Conservation (phyloP, 495 filamentous ascomycete genomes). For the Penicillium silybi region DNA sequence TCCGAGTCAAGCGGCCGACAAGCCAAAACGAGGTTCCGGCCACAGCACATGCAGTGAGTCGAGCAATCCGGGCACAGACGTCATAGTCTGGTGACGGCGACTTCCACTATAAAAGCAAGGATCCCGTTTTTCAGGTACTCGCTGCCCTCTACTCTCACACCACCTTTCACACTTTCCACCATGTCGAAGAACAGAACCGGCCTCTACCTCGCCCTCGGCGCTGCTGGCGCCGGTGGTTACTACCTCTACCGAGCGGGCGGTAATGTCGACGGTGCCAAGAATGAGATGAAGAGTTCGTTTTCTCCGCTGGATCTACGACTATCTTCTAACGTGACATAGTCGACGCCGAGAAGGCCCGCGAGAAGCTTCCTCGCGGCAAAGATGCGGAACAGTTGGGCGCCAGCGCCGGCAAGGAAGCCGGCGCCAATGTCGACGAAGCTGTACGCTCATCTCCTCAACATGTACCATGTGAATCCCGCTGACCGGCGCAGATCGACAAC, state of each 20-base stretch:
- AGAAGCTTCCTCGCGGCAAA: slow-evolving; percentile 49
- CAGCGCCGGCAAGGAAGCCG: slow-evolving; percentile 47
- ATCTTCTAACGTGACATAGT: slow-evolving; percentile 29
- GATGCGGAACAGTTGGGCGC: slow-evolving; percentile 51
- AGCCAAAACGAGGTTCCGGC: background rate
- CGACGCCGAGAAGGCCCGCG: slow-evolving; percentile 62
- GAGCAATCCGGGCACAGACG: slow-evolving; percentile 12
- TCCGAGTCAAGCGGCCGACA: background rate
- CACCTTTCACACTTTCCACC: background rate
- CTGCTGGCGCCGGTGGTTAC: slow-evolving; percentile 71
- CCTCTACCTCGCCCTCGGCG: slow-evolving; percentile 56
- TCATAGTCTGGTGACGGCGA: slow-evolving; percentile 16
- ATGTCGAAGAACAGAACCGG: slow-evolving; percentile 53
- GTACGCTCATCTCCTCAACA: slow-evolving; percentile 35
- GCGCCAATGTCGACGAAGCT: slow-evolving; percentile 51
- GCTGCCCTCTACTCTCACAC: background rate
- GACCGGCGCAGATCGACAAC: slow-evolving; percentile 50
- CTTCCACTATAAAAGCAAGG: slow-evolving; percentile 8
- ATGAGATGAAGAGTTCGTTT: slow-evolving; percentile 71
- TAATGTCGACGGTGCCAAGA: slow-evolving; percentile 72
- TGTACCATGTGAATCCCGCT: background rate
- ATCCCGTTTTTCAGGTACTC: background rate
- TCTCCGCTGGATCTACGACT: background rate
- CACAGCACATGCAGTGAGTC: background rate
- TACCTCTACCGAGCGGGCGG: slow-evolving; percentile 91